Percentiles rank a stretch among this genome's conserved stretches.
phyloP scores from a whole-genome alignment of 2,329 filamentous ascomycete genomes.

The Exophiala sp. region DNA sequence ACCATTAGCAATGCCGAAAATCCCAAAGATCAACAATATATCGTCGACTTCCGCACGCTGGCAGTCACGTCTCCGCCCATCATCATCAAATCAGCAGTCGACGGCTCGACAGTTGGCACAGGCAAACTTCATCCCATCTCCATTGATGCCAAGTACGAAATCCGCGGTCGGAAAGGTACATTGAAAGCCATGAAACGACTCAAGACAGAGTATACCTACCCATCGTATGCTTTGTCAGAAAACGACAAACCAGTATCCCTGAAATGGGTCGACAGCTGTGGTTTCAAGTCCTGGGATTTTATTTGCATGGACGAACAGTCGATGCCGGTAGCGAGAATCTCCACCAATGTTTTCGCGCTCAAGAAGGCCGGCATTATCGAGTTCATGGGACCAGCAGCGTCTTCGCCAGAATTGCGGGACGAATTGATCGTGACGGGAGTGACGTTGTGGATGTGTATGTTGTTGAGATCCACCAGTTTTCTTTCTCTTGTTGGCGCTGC shows the following conservation, averaged over 20 bases:
- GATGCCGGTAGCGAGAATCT: slow-evolving; percentile 31
- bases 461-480: slow-evolving; percentile 28
- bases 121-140: slow-evolving; percentile 28
- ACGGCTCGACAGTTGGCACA: slow-evolving; percentile 25
- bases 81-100: slow-evolving; percentile 21
- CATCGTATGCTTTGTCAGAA: slow-evolving; percentile 27
- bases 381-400: slow-evolving; percentile 23
- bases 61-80: slow-evolving; percentile 20
- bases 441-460: slow-evolving; percentile 32
- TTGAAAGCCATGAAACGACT: slow-evolving; percentile 31
- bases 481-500: slow-evolving; percentile 29
- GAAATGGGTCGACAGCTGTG: slow-evolving; percentile 31
- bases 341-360: slow-evolving; percentile 28
- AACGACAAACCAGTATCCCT: slow-evolving; percentile 26
- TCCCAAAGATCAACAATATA: slow-evolving; percentile 26
- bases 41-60: slow-evolving; percentile 20
- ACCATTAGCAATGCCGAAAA: slow-evolving; percentile 25
- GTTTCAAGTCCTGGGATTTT: slow-evolving; percentile 34
- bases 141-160: slow-evolving; percentile 32
- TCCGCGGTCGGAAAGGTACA: slow-evolving; percentile 27
- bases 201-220: slow-evolving; percentile 31
- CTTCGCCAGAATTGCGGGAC: slow-evolving; percentile 25
- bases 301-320: slow-evolving; percentile 32
- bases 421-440: slow-evolving; percentile 33
- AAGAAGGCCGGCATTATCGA: slow-evolving; percentile 31